Evolutionary conservation across 78 protist genomes (phyloP).

Genomic region (Guillardia theta): DNA sequence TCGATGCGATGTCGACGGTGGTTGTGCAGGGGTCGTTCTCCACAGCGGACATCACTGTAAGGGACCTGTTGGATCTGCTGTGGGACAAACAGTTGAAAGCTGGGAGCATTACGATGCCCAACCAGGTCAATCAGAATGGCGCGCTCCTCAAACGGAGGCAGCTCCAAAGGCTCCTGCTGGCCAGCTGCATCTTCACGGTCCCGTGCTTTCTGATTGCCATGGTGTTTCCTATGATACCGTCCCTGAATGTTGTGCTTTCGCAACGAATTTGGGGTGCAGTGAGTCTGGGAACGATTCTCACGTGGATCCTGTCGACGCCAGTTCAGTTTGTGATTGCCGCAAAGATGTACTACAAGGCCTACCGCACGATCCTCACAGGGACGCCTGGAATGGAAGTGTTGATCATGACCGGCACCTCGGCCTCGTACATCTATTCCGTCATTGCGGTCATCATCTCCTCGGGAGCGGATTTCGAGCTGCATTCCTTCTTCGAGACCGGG

Average conservation of each 20-base stretch:
- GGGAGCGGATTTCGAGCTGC: not conserved
- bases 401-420: not conserved
- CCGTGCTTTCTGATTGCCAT: not conserved
- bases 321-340: not conserved
- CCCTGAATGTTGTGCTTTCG: not conserved
- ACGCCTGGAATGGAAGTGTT: slow-evolving; percentile 17
- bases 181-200: not conserved
- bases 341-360: not conserved
- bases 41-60: not conserved
- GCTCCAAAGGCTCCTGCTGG: not conserved
- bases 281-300: not conserved
- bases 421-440: not conserved
- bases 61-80: not conserved
- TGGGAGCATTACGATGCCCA: no score
- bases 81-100: not conserved
- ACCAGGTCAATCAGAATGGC: no score
- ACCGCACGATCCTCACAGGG: not conserved
- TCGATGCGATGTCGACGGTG: not conserved
- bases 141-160: not conserved
- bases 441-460: not conserved
- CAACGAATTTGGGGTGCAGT: not conserved
- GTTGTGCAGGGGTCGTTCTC: not conserved
- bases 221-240: not conserved
- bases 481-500: slow-evolving; percentile 59
- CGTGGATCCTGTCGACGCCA: not conserved